phyloP scores from a whole-genome alignment of 2,329 filamentous ascomycete species.

The Xylaria sp. region DNA sequence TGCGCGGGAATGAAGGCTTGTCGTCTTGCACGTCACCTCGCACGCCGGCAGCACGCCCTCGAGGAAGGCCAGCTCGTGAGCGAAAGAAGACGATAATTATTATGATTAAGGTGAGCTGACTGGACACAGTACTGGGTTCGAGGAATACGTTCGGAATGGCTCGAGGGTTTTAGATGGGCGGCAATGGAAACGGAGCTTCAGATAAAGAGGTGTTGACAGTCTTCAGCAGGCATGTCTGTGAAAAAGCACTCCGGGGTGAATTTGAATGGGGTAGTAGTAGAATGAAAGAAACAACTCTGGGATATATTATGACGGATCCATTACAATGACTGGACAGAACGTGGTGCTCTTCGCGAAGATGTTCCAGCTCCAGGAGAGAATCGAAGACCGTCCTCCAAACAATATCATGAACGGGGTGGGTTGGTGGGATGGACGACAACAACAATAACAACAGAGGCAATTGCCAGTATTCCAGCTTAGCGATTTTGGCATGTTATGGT shows the following conservation, averaged over 20 bases:
- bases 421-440: slow-evolving; percentile 38
- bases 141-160: slow-evolving; percentile 9
- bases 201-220: slow-evolving; percentile 24
- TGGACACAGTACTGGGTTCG: slow-evolving; percentile 22
- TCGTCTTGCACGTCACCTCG: slow-evolving; percentile 13
- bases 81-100: slow-evolving; percentile 23
- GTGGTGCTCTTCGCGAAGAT: slow-evolving; percentile 35
- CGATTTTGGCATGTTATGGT: slow-evolving; percentile 57
- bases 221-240: slow-evolving; percentile 35
- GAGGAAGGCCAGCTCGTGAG: slow-evolving; percentile 11
- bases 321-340: slow-evolving; percentile 32
- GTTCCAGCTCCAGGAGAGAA: slow-evolving; percentile 40
- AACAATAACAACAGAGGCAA: slow-evolving; percentile 39
- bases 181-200: slow-evolving; percentile 21
- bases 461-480: slow-evolving; percentile 39
- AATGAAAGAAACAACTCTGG: slow-evolving; percentile 26
- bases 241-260: slow-evolving; percentile 27
- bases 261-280: slow-evolving; percentile 23
- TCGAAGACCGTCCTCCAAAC: slow-evolving; percentile 37
- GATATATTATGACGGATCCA: slow-evolving; percentile 34
- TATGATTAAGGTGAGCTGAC: slow-evolving; percentile 32
- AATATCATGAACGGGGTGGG: slow-evolving; percentile 43
- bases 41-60: slow-evolving; percentile 10
- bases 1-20: slow-evolving; percentile 5
- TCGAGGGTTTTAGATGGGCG: slow-evolving; percentile 13